Conservation (phyloP, 2,329 filamentous ascomycete species). For the Beauveria sp. region DNA sequence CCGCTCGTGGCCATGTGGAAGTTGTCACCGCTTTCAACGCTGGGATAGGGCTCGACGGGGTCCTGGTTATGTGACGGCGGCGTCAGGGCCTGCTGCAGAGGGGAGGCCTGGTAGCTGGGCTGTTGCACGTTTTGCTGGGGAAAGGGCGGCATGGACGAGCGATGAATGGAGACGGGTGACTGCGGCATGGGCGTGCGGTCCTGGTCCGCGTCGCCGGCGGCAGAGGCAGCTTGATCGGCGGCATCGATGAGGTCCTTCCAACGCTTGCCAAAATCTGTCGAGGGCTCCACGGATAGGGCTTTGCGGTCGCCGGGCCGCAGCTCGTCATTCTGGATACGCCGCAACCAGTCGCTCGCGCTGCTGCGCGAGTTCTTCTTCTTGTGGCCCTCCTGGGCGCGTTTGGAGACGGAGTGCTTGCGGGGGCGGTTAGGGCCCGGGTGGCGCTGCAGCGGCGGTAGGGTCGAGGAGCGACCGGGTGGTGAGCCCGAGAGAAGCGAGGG, state of each 20-base stretch:
- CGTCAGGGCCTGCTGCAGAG: slow-evolving; percentile 82
- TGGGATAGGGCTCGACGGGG: slow-evolving; percentile 71
- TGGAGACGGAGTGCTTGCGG: slow-evolving; percentile 79
- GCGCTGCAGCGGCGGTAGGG: slow-evolving; percentile 74
- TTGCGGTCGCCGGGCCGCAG: slow-evolving; percentile 67
- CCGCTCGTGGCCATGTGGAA: slow-evolving; percentile 63
- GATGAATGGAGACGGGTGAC: slow-evolving; percentile 56
- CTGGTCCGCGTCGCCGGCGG: slow-evolving; percentile 83
- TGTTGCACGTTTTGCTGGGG: slow-evolving; percentile 51
- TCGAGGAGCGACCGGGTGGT: slow-evolving; percentile 80
- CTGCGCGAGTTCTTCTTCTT: slow-evolving; percentile 68
- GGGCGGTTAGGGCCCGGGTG: slow-evolving; percentile 63
- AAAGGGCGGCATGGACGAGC: slow-evolving; percentile 55
- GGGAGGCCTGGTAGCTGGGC: slow-evolving; percentile 76
- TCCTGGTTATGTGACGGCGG: slow-evolving; percentile 66
- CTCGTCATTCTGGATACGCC: slow-evolving; percentile 51
- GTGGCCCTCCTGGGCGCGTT: slow-evolving; percentile 64
- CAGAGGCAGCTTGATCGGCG: slow-evolving; percentile 64
- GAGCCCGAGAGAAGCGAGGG: slow-evolving; percentile 77
- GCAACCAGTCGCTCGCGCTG: slow-evolving; percentile 61
- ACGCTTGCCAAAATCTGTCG: slow-evolving; percentile 73
- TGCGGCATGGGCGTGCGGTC: slow-evolving; percentile 75
- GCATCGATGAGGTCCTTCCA: slow-evolving; percentile 97
- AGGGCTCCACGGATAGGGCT: slow-evolving; percentile 78
- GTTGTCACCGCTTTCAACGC: slow-evolving; percentile 63